Conservation (phyloP, 192 early-diverging fungal species). For the Coemansia sp. region DNA sequence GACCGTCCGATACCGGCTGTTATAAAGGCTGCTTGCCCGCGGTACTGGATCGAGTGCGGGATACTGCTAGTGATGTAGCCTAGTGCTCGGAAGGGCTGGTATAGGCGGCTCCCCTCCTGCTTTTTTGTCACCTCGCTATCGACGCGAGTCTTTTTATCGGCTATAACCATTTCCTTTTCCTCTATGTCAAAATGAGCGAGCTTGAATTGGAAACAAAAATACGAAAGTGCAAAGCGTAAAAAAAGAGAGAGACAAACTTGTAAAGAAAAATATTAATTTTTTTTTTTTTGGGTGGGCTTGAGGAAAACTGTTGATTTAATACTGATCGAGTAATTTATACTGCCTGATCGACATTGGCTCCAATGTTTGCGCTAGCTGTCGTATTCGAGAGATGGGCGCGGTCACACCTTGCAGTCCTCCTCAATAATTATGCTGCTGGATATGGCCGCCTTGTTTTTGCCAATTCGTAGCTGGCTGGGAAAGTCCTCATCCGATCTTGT, state of each 20-base stretch:
- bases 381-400: too few species aligned
- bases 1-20: conserved; percentile 88
- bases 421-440: neutral
- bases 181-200: neutral
- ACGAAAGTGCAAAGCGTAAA: neutral
- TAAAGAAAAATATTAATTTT: conserved; percentile 8
- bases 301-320: neutral
- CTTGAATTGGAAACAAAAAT: neutral
- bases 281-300: neutral
- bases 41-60: conserved; percentile 78
- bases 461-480: neutral
- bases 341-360: neutral
- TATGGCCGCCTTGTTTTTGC: neutral
- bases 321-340: neutral
- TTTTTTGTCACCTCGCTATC: conserved; percentile 7
- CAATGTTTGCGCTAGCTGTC: neutral
- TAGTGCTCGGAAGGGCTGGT: conserved; percentile 88
- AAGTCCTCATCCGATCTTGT: neutral
- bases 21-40: conserved; percentile 76
- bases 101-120: conserved; percentile 61
- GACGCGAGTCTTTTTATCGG: conserved; percentile 38
- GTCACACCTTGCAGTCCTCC: neutral
- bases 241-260: neutral
- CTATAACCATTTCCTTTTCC: conserved; percentile 13
- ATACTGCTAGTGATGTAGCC: conserved; percentile 87